A percentile compares a stretch with the other conserved stretches of the same genome.
phyloP scores from a whole-genome alignment of 306 rosid species.

The Pyrus pyrifolia region DNA sequence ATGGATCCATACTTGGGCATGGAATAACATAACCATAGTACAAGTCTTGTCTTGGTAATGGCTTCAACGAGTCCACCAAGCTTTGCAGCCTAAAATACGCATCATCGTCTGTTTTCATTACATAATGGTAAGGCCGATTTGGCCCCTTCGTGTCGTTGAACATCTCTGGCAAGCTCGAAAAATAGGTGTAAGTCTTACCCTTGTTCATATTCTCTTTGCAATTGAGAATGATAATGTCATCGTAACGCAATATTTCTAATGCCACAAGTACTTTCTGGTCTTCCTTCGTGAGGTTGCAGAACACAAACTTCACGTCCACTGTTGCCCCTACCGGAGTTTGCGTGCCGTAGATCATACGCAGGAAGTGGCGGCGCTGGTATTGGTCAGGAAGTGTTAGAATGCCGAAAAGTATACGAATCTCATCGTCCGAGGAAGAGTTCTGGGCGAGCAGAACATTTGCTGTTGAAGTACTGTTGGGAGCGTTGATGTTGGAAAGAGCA shows the following conservation, averaged over 20 bases:
- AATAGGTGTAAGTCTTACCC: constrained; percentile 79
- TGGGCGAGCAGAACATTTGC: background rate
- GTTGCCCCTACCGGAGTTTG: constrained; percentile 41
- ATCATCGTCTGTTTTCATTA: constrained; percentile 89
- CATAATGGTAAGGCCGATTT: constrained; percentile 78
- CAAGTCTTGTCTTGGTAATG: constrained; percentile 67
- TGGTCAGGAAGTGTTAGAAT: constrained; percentile 90
- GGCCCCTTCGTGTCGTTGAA: constrained; percentile 33
- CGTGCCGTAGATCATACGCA: constrained; percentile 77
- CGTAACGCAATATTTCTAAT: constrained; percentile 67
- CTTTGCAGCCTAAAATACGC: constrained; percentile 53
- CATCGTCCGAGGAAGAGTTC: constrained; percentile 19
- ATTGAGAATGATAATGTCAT: constrained; percentile 77
- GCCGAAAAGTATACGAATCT: constrained; percentile 66
- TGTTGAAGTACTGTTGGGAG: background rate
- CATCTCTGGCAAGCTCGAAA: constrained; percentile 62
- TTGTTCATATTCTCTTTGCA: constrained; percentile 94
- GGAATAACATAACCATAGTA: constrained; percentile 92
- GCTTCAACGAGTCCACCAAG: constrained; percentile 51
- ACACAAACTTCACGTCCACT: constrained; percentile 77
- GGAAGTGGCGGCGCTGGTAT: constrained; percentile 86
- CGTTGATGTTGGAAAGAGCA: constrained; percentile 4
- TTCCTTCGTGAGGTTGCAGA: constrained; percentile 87
- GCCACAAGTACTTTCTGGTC: constrained; percentile 69
- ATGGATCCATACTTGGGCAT: constrained; percentile 92